These are phyloP conservation scores for Leersia perrieri DNA, from an alignment of 176 grass and related monocot species.

Conservation along the genomic window DNA sequence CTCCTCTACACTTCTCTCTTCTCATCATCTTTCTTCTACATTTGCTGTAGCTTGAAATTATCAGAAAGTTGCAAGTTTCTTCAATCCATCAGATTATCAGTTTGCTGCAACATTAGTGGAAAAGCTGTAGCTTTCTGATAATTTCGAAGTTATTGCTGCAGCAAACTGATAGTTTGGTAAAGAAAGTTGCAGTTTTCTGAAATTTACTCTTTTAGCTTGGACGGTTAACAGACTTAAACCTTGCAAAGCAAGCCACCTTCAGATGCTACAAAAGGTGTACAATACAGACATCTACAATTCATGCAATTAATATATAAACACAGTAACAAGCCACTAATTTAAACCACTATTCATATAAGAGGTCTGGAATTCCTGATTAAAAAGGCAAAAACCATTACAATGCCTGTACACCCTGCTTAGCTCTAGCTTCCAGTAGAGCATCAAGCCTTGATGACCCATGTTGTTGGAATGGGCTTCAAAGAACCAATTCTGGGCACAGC, in stretches of 20 bases:
- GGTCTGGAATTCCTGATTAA: neutral
- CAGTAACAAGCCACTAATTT: neutral
- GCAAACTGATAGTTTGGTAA: too few species aligned
- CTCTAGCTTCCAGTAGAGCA: constrained; percentile 77
- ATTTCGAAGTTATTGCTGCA: too few species aligned
- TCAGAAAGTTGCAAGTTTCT: too few species aligned
- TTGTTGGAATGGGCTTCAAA: constrained; percentile 72
- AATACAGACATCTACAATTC: neutral
- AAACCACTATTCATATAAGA: neutral
- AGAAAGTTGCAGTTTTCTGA: too few species aligned
- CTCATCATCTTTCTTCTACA: too few species aligned
- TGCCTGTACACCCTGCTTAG: constrained; percentile 96
- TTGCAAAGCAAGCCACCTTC: constrained; percentile 8
- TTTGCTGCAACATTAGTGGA: too few species aligned
- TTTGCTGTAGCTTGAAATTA: too few species aligned
- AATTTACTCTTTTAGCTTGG: too few species aligned
- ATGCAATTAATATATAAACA: constrained; percentile 6
- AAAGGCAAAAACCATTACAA: neutral
- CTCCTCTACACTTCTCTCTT: too few species aligned
- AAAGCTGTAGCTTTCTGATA: too few species aligned
- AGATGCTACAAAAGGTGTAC: neutral
- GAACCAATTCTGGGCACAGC: constrained; percentile 93
- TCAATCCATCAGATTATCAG: too few species aligned
- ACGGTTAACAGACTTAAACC: too few species aligned
- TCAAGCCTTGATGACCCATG: constrained; percentile 81